Conservation (phyloP, 352 stramenopile species). For the Pythium dissotocum region DNA sequence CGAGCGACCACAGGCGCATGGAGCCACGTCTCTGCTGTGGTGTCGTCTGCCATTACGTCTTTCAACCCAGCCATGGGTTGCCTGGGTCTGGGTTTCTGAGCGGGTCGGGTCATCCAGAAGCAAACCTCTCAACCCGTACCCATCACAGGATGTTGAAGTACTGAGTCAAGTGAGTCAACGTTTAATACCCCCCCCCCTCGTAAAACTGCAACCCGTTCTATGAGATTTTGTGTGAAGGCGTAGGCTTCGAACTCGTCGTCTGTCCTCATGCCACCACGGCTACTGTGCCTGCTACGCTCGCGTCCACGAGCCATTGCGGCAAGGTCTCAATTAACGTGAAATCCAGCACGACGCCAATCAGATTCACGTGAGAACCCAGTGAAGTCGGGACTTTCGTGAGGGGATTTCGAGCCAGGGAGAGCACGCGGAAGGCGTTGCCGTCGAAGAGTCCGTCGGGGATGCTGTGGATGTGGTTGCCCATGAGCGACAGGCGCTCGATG, state of each 20-base stretch:
- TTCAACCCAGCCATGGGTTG: background rate
- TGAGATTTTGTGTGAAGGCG: slow-evolving; percentile 15
- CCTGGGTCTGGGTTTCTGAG: too few relatives aligned
- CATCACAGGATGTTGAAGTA: background rate
- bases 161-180: background rate
- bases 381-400: background rate
- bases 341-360: slow-evolving; percentile 16
- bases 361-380: too few relatives aligned
- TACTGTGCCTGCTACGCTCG: background rate
- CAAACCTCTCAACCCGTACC: background rate
- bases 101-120: too few relatives aligned
- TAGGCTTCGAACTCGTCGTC: slow-evolving; percentile 25
- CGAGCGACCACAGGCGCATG: background rate
- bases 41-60: background rate
- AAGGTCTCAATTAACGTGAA: slow-evolving; percentile 1
- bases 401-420: slow-evolving; percentile 21
- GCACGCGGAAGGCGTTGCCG: slow-evolving; percentile 7
- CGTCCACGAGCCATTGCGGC: slow-evolving; percentile 16
- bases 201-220: background rate
- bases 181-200: too few relatives aligned
- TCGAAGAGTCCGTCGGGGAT: slow-evolving; percentile 5
- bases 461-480: slow-evolving; percentile 10
- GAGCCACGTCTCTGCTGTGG: background rate
- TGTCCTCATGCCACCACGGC: background rate
- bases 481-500: slow-evolving; percentile 14